These are phyloP conservation scores for Limonium bicolor DNA, from an alignment of 148 eudicot genomes.

Conservation along the genomic window DNA sequence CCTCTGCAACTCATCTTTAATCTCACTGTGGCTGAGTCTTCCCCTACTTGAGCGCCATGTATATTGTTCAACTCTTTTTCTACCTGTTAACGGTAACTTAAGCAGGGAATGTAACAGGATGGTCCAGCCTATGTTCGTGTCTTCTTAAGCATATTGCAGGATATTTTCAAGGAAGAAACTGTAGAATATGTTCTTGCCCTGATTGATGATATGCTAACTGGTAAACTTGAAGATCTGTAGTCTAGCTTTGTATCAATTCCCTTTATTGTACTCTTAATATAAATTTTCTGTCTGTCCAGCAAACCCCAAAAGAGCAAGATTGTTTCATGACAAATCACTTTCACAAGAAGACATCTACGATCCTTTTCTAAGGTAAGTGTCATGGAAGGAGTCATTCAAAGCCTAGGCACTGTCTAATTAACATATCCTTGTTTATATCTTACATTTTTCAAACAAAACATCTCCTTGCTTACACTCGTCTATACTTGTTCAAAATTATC, in stretches of 20 bases:
- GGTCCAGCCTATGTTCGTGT: conserved; percentile 79
- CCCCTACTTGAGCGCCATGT: neutral
- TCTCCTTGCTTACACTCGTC: too few species aligned
- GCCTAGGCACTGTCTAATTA: neutral
- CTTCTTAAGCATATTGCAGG: conserved; percentile 73
- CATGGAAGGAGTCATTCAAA: neutral
- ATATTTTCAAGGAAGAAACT: conserved; percentile 88
- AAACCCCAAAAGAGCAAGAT: conserved; percentile 82
- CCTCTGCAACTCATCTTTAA: too few species aligned
- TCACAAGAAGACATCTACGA: conserved; percentile 74
- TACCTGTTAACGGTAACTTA: neutral
- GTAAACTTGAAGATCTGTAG: conserved; percentile 19
- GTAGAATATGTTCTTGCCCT: conserved; percentile 91
- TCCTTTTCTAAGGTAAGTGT: conserved; percentile 68
- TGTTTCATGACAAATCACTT: conserved; percentile 84
- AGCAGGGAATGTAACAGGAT: conserved; percentile 43
- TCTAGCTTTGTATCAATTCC: neutral
- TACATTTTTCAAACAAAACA: neutral
- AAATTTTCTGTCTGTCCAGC: conserved; percentile 32
- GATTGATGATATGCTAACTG: conserved; percentile 84
- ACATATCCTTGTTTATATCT: neutral
- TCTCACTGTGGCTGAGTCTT: too few species aligned
- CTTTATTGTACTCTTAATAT: too few species aligned
- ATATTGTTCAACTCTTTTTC: neutral
- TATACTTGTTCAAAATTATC: too few species aligned